Base-by-base conservation (phyloP, 2,329 filamentous ascomycete species). In the Knufia petricola region DNA sequence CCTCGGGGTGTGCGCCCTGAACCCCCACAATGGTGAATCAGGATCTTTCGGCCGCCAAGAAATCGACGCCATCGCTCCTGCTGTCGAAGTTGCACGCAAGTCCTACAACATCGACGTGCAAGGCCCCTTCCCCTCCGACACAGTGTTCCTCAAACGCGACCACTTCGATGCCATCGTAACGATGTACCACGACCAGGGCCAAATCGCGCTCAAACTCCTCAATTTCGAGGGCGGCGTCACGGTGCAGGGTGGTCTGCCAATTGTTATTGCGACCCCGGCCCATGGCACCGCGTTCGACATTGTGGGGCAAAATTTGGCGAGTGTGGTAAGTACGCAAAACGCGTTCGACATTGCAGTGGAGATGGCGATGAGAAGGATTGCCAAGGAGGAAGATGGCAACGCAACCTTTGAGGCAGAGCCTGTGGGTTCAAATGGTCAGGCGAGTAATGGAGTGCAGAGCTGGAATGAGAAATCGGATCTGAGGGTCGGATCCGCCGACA, bases 151-250 rank as follows among this genome's bases (percentile, higher is more conserved):
- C 7, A 59, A 60, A 49, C 54, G 64, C 21, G 46, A 55, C 20
- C 52, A 59, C 17, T 65, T 60, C 44, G 63, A 65, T 48, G 63
- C 58, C n/a, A 63, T 66, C 20, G 56, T 65, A 24, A 50, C 44
- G 7, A 64, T 65, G 63, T 65, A 65, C 46, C 63, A 65, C 52
- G 63, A 66, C 49, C 63, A 65, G 39, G 63, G 63, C 4, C 63
- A 66, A 50, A 64, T 64, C 31, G 63, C 63, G 3, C 59, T 66
- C 51, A 65, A 64, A 53, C 52, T 65, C 3, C 57, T 66, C 7
- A 52, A 51, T 1, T 66, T 66, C 50, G 62, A 66, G 26, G 61
- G 63, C 4, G 61, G 63, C 3, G 62, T 65, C 17, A 66, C 63
- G 0, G 58, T 65, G 1, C 61, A 64, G 47, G 63, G 63, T 9